Percentiles rank a stretch among this genome's conserved stretches.
phyloP scores from a whole-genome alignment of 169 alveolate genomes.

The Babesia bovis region DNA sequence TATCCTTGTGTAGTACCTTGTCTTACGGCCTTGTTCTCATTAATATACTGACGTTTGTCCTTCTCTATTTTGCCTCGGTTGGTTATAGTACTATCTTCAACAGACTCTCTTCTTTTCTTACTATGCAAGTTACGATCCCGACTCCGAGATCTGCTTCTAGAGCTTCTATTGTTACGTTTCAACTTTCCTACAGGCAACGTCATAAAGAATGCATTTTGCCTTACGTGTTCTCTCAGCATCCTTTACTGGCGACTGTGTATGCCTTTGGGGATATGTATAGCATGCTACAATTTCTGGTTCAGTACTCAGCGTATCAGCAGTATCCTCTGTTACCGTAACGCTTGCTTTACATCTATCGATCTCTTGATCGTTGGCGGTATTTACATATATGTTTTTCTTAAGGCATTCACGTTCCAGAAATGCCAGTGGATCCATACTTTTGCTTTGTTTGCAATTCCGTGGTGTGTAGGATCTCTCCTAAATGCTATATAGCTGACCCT shows the following conservation, averaged over 20 bases:
- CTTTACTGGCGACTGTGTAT: too few species aligned
- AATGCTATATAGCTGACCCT: too few species aligned
- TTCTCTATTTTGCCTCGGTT: background rate
- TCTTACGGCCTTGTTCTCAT: constrained; percentile 1
- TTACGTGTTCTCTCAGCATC: too few species aligned
- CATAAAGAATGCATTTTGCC: background rate
- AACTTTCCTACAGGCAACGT: background rate
- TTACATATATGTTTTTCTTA: background rate
- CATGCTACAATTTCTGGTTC: background rate
- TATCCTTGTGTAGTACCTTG: background rate
- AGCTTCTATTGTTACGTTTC: background rate
- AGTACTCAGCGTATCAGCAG: background rate
- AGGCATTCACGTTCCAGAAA: constrained; percentile 13
- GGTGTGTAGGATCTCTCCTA: too few species aligned
- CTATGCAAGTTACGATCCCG: background rate
- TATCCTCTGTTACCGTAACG: background rate
- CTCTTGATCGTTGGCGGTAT: background rate
- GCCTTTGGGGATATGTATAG: constrained; percentile 20
- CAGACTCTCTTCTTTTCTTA: background rate
- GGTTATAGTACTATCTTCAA: background rate
- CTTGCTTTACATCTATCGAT: background rate
- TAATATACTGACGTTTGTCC: background rate
- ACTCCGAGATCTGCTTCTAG: constrained; percentile 17
- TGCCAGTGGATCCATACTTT: constrained; percentile 21
- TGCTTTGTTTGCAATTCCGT: too few species aligned